phyloP scores from a whole-genome alignment of 2,329 filamentous ascomycete genomes.

The Gnomoniopsis sp. region DNA sequence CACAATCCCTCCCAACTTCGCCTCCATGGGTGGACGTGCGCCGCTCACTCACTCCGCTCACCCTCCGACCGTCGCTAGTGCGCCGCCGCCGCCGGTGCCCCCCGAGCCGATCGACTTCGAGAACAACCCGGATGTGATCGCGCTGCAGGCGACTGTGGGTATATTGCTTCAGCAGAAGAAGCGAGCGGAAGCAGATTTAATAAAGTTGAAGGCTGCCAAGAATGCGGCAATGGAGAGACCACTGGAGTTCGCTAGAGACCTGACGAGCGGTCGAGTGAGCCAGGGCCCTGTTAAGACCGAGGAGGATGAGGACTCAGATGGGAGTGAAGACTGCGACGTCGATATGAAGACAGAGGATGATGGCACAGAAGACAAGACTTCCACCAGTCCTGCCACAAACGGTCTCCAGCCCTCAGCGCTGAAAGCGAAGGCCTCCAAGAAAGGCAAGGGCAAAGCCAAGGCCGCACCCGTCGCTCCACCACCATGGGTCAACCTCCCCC shows the following conservation, averaged over 20 bases:
- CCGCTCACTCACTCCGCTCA: constrained; percentile 44
- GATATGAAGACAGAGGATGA: constrained; percentile 16
- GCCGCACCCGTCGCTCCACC: constrained; percentile 17
- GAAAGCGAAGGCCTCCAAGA: constrained; percentile 6
- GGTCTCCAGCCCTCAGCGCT: constrained; percentile 11
- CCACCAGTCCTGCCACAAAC: background rate
- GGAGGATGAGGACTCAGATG: constrained; percentile 25
- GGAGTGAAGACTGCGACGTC: constrained; percentile 29
- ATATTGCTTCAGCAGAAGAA: constrained; percentile 83
- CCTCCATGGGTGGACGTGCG: constrained; percentile 28
- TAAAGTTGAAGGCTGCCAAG: constrained; percentile 66
- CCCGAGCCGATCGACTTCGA: constrained; percentile 55
- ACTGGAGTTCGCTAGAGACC: constrained; percentile 65
- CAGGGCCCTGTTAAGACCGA: constrained; percentile 25
- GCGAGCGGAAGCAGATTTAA: constrained; percentile 73
- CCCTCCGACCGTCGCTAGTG: constrained; percentile 30
- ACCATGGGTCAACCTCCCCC: constrained; percentile 65
- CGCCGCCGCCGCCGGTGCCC: constrained; percentile 42
- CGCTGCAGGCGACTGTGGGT: constrained; percentile 78
- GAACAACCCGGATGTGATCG: constrained; percentile 80
- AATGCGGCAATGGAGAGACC: constrained; percentile 68
- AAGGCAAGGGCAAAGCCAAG: constrained; percentile 15
- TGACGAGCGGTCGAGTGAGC: constrained; percentile 59
- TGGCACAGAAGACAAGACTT: background rate
- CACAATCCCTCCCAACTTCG: constrained; percentile 23